Evolutionary conservation across 2,329 filamentous ascomycete genomes (phyloP), one percentile per base, ranked within the genome.

Genomic region (Lizonia empirigonia): DNA sequence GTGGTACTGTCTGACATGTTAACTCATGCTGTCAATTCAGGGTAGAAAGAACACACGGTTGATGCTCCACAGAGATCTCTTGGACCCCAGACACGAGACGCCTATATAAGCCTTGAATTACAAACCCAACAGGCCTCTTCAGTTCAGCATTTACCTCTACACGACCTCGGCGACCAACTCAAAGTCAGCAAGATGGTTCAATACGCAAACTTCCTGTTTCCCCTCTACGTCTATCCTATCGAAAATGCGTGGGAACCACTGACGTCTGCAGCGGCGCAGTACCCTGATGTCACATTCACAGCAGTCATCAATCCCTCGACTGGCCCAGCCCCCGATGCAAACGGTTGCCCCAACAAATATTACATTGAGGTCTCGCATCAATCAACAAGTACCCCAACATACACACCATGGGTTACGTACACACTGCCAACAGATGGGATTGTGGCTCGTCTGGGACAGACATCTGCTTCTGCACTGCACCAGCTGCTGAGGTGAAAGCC

Each of bases 171-270:
- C 10, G n/a, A n/a, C 9, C n/a, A 9, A 18, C 6, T 8, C 12
- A 15, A 13, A 5, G 10, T n/a, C 10, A 5, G 8, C 37, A 47
- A 10, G 4, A 52, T 52, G 49, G 49, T 52, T 3, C 42, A 52
- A 32, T 49, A 48, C 50, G 50, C 50, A 3, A 53, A 53, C 26
- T 44, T 53, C 23, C 44, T 53, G 15, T 53, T 53, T 15, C 50
- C 50, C 5, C 44, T 53, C 16, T 53, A 53, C 24, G 33, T 53
- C 4, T 49, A 53, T 29, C 50, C 50, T 2, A 35, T 44, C 38
- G 36, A 49, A 27, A 52, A 52, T 34, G 27, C 34, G 9, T 53
- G 50, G 50, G 44, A 53, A 26, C 44, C 50, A 2, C 6, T 53
- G 23, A 48, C 39, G 18, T 44, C 44, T 16, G 50, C 50, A 8